Evolutionary conservation across 23 red algal species (phyloP).

Genomic region (Gracilaria gracilis): DNA sequence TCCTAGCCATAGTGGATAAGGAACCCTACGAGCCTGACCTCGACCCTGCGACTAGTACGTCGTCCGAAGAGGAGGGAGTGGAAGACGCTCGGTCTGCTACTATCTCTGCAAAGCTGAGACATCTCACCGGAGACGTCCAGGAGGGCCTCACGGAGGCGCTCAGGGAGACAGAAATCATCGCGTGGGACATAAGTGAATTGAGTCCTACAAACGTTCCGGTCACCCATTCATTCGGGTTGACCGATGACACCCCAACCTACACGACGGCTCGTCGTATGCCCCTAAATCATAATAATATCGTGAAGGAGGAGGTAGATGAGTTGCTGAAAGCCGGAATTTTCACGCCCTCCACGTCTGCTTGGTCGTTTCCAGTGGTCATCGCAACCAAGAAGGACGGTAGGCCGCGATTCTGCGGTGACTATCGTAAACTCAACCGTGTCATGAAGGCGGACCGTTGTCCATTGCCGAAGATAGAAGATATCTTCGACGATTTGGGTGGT

Average conservation of each 20-base stretch:
- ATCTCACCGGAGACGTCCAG: too few relatives aligned
- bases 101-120: background rate
- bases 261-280: background rate
- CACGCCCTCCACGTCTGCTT: conserved; percentile 35
- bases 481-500: conserved; percentile 21
- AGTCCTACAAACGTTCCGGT: conserved; percentile 3
- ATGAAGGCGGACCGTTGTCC: too few relatives aligned
- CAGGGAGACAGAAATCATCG: conserved; percentile 14
- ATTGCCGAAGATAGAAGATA: too few relatives aligned
- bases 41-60: too few relatives aligned
- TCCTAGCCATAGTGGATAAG: conserved; percentile 4
- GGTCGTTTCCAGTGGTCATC: conserved; percentile 57
- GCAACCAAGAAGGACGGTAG: conserved; percentile 58
- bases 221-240: conserved; percentile 16
- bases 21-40: conserved; percentile 33
- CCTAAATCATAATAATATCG: conserved; percentile 25
- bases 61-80: background rate
- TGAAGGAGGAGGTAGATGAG: conserved; percentile 24
- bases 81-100: background rate
- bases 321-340: conserved; percentile 14
- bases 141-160: background rate
- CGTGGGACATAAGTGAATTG: background rate
- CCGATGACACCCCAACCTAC: conserved; percentile 29
- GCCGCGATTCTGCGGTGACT: conserved; percentile 27
- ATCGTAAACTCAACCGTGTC: conserved; percentile 6